These are phyloP conservation scores for Neurospora discreta DNA, from an alignment of 495 filamentous ascomycete species.

Conservation along the genomic window DNA sequence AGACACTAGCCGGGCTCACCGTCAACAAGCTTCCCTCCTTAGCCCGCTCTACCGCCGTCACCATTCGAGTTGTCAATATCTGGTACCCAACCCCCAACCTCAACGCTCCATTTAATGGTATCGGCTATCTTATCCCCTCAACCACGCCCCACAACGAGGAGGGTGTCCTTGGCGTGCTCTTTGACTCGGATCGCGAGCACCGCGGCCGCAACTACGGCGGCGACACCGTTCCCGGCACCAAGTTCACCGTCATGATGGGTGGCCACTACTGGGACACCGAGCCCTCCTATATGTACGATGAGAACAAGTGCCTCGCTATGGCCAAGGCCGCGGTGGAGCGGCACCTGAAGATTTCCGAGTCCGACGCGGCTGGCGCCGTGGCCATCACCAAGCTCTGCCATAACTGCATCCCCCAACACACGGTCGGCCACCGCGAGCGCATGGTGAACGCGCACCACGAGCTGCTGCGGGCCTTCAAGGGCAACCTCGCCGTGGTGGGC, in stretches of 20 bases:
- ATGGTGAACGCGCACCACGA: slow-evolving; percentile 48
- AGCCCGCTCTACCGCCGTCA: slow-evolving; percentile 50
- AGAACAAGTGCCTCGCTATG: slow-evolving; percentile 52
- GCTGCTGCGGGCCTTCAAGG: slow-evolving; percentile 45
- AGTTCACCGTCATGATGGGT: slow-evolving; percentile 89
- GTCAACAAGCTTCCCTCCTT: slow-evolving; percentile 38
- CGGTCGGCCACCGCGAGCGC: slow-evolving; percentile 57
- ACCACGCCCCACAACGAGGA: slow-evolving; percentile 58
- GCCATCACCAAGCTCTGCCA: slow-evolving; percentile 51
- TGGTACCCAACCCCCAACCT: slow-evolving; percentile 60
- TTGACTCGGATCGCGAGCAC: slow-evolving; percentile 58
- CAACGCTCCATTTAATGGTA: slow-evolving; percentile 51
- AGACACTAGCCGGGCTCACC: slow-evolving; percentile 33
- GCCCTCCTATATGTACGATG: slow-evolving; percentile 41
- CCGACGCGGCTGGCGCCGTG: slow-evolving; percentile 38
- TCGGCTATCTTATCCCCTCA: slow-evolving; percentile 80
- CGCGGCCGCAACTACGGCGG: slow-evolving; percentile 22
- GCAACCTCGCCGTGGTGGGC: slow-evolving; percentile 64
- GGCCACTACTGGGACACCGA: slow-evolving; percentile 79
- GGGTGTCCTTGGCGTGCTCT: slow-evolving; percentile 77
- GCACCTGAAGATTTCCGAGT: slow-evolving; percentile 54
- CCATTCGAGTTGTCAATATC: slow-evolving; percentile 85
- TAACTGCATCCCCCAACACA: slow-evolving; percentile 84
- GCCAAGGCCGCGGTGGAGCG: slow-evolving; percentile 55
- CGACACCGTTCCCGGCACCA: slow-evolving; percentile 57